Percentiles rank a stretch among this genome's conserved stretches.
Conservation (phyloP, 345 rosid species). For the Garcia nutans region DNA sequence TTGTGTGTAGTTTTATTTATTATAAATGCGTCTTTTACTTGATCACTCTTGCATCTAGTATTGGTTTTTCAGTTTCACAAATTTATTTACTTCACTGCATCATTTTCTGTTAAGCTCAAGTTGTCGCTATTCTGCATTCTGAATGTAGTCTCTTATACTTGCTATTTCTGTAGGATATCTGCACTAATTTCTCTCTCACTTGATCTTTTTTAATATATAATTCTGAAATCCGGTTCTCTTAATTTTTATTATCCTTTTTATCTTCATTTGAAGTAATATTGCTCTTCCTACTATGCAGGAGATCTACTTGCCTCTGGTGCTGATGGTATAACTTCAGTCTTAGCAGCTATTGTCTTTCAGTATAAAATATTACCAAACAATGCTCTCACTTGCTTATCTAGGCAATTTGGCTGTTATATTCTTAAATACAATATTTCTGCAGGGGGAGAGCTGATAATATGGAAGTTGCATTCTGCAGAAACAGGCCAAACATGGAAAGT, state of each 20-base stretch:
- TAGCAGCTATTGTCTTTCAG: neutral
- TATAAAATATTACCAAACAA: neutral
- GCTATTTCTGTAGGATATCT: neutral
- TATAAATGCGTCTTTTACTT: too few relatives aligned
- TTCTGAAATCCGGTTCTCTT: neutral
- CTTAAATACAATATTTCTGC: constrained; percentile 13
- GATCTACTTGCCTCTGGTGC: constrained; percentile 96
- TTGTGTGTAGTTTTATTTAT: too few relatives aligned
- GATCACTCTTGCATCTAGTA: too few relatives aligned
- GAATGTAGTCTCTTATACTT: neutral
- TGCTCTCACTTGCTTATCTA: neutral
- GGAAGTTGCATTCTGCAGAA: constrained; percentile 76
- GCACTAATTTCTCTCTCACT: neutral
- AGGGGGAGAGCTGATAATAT: constrained; percentile 93
- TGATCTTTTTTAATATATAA: neutral
- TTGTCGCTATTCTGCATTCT: too few relatives aligned
- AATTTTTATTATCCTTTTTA: neutral
- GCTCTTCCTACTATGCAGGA: constrained; percentile 45
- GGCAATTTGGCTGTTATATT: neutral
- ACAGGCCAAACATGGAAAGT: constrained; percentile 86
- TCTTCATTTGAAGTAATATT: neutral
- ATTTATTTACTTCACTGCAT: too few relatives aligned
- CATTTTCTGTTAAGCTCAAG: too few relatives aligned
- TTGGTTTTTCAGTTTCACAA: too few relatives aligned
- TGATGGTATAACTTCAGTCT: constrained; percentile 58